phyloP scores from a whole-genome alignment of 2,329 filamentous ascomycete species.

The Penicillium sclerotigenum region DNA sequence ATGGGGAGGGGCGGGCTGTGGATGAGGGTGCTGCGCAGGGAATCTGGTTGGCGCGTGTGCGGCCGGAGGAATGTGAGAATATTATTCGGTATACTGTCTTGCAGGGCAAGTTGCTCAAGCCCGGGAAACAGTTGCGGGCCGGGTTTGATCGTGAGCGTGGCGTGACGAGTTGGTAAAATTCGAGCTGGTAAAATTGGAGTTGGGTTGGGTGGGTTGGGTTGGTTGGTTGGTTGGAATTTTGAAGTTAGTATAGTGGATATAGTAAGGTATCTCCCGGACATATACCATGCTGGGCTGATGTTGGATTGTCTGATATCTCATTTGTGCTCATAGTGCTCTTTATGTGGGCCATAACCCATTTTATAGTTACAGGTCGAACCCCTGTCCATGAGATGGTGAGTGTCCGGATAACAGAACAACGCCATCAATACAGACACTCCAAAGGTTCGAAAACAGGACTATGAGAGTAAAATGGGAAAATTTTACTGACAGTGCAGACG shows the following conservation, averaged over 20 bases:
- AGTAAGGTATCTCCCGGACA: neutral
- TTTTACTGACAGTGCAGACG: neutral
- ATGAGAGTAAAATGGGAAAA: neutral
- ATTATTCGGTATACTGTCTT: conserved; percentile 84
- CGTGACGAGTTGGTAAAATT: conserved; percentile 75
- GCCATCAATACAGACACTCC: neutral
- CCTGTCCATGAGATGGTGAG: neutral
- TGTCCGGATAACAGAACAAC: neutral
- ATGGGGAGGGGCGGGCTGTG: conserved; percentile 33
- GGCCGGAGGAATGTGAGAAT: conserved; percentile 88
- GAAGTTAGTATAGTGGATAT: neutral
- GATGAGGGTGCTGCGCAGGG: conserved; percentile 72
- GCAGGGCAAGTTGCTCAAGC: conserved; percentile 92
- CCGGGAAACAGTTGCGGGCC: conserved; percentile 76
- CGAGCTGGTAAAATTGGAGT: neutral
- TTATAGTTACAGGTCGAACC: neutral
- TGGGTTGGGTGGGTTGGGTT: neutral
- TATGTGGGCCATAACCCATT: neutral
- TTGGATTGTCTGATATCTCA: neutral
- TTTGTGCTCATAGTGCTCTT: neutral
- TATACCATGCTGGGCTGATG: neutral
- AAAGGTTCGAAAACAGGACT: neutral
- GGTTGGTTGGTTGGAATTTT: neutral
- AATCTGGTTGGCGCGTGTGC: conserved; percentile 84
- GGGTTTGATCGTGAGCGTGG: conserved; percentile 84